A percentile compares a stretch with the other conserved stretches of the same genome.
Conservation (phyloP, 1,284 basidiomycete species). For the Ceratobasidium sp. region DNA sequence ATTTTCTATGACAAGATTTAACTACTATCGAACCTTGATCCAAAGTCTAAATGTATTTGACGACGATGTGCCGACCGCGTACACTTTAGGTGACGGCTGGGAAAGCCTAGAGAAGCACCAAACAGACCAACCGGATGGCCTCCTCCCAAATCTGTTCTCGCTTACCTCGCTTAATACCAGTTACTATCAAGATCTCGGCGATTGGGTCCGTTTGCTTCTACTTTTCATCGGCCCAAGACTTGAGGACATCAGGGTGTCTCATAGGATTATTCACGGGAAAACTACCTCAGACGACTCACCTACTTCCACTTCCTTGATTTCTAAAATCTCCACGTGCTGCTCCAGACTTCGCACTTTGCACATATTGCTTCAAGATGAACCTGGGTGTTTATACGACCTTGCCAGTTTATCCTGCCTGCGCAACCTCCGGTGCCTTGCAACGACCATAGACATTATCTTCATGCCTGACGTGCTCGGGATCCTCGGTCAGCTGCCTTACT, state of each 20-base stretch:
- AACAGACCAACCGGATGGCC: not conserved
- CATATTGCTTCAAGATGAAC: too few species aligned
- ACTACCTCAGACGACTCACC: not conserved
- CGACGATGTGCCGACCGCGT: not conserved
- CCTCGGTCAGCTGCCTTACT: too few species aligned
- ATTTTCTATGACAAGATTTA: slow-evolving; percentile 9
- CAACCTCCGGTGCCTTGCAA: too few species aligned
- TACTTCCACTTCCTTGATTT: not conserved
- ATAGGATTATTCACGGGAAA: not conserved
- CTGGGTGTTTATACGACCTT: too few species aligned
- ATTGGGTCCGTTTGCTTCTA: not conserved
- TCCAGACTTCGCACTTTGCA: too few species aligned
- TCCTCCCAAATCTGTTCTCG: not conserved
- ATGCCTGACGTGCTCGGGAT: too few species aligned
- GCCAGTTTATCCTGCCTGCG: too few species aligned
- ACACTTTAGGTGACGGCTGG: not conserved
- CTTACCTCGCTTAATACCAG: not conserved
- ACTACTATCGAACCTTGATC: slow-evolving; percentile 12
- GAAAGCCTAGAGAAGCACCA: not conserved
- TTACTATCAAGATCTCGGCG: not conserved
- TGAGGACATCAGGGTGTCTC: not conserved
- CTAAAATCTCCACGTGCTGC: not conserved
- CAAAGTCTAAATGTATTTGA: not conserved
- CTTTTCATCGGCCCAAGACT: not conserved
- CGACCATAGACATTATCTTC: too few species aligned